These are phyloP conservation scores for Colletotrichum nymphaeae DNA, from an alignment of 2,329 filamentous ascomycete genomes.

Conservation along the genomic window DNA sequence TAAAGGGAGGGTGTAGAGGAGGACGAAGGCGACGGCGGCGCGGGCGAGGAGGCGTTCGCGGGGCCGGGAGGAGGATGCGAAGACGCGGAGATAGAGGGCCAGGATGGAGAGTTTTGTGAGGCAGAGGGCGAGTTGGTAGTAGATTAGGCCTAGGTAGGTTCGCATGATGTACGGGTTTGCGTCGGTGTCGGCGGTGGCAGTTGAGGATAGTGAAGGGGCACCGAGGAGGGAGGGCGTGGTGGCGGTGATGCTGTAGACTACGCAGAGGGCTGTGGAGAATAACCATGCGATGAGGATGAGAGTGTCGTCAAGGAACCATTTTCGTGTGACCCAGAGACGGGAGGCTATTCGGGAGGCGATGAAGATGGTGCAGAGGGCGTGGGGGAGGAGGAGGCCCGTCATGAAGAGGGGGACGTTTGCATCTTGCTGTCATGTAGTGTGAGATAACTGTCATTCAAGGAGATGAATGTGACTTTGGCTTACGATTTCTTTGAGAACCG, in stretches of 20 bases:
- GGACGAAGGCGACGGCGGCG: slow-evolving; percentile 46
- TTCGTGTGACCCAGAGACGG: slow-evolving; percentile 43
- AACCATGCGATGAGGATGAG: slow-evolving; percentile 46
- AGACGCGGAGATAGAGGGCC: slow-evolving; percentile 52
- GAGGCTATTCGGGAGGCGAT: slow-evolving; percentile 43
- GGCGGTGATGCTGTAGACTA: slow-evolving; percentile 46
- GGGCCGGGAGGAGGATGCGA: slow-evolving; percentile 44
- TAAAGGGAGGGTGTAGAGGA: slow-evolving; percentile 49
- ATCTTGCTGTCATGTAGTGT: neutral
- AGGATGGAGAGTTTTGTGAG: slow-evolving; percentile 54
- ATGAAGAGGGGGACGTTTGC: slow-evolving; percentile 41
- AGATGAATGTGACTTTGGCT: neutral
- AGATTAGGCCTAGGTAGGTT: slow-evolving; percentile 47
- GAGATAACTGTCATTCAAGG: neutral
- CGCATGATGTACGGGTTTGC: slow-evolving; percentile 43
- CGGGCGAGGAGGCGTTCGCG: slow-evolving; percentile 48
- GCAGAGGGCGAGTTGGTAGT: slow-evolving; percentile 51
- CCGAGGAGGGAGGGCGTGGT: slow-evolving; percentile 38
- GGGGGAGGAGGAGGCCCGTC: slow-evolving; percentile 46
- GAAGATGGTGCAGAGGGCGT: slow-evolving; percentile 46
- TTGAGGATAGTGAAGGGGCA: slow-evolving; percentile 19
- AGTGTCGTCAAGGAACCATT: slow-evolving; percentile 48
- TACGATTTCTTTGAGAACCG: slow-evolving; percentile 16
- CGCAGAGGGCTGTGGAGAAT: slow-evolving; percentile 45
- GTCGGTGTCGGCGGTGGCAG: slow-evolving; percentile 21